Evolutionary conservation across 2,329 filamentous ascomycete species (phyloP), one percentile per base, ranked within the genome.

Genomic region (Ascochyta viciae-villosae): DNA sequence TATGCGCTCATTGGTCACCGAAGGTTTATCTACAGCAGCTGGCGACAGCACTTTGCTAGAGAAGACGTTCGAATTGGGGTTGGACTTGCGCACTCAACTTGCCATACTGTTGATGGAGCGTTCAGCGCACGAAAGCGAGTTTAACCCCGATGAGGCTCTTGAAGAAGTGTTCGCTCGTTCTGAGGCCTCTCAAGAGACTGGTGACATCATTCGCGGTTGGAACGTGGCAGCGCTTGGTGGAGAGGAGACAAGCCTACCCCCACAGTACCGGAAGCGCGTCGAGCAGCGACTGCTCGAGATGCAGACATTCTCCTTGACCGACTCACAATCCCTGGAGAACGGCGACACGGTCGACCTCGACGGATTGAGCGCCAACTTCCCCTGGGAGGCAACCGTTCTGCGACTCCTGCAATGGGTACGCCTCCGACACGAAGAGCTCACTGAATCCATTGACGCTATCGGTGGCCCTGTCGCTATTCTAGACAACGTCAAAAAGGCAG

Each of bases 11-110:
- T 58, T 74, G 3, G 55, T 61, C n/a, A 54, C 54, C 31, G 53
- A 42, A 1, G 26, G 22, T 9, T 22, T 52, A 9, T 50, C 41
- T 56, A 31, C 62, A 45, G 4, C 45, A 47, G 19, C 47, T 16
- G 81, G 78, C 6, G 69, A 75, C 6, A 83, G 80, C 60, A 60
- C 54, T 2, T 60, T 84, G 6, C 57, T 74, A 12, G 44, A 77
- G 47, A 61, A 77, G 39, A 83, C 81, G 0, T 81, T 85, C 51
- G 65, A 78, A 3, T 60, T 86, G 22, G 81, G 77, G 1, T 67
- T 87, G 6, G 81, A 83, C 6, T 75, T 87, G 22, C 79, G 84
- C 2, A 86, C 83, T 2, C 85, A 87, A 58, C 74, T 78, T 10
- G 73, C 81, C n/a, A 80, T 86, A 37, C 58, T 75, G n/a, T 67